Evolutionary conservation across 371 early-diverging fungal species (phyloP).

Genomic region (Apophysomyces ossiformis): DNA sequence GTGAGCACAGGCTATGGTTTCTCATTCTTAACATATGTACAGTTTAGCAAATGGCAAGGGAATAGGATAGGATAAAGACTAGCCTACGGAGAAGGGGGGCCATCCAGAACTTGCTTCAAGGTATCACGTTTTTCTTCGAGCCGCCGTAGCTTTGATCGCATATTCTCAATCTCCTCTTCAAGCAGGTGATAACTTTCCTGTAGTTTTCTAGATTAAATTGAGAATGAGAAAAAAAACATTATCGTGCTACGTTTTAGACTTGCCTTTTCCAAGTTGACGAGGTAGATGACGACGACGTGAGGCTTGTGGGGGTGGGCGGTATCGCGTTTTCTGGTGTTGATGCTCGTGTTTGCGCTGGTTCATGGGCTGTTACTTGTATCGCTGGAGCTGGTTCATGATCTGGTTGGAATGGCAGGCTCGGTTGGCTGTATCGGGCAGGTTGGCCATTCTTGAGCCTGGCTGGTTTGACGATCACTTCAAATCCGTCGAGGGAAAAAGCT

Average conservation of each 20-base stretch:
- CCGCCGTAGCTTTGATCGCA: neutral
- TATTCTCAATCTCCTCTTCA: neutral
- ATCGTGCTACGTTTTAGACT: conserved; percentile 1
- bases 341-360: neutral
- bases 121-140: conserved; percentile 1
- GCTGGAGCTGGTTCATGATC: neutral
- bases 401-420: neutral
- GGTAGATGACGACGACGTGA: neutral
- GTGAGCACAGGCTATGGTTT: neutral
- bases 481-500: neutral
- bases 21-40: neutral
- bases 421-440: conserved; percentile 1
- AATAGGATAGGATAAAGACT: neutral
- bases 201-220: neutral
- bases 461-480: neutral
- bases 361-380: neutral
- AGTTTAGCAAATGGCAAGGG: neutral
- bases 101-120: neutral
- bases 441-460: neutral
- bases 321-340: neutral
- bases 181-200: neutral
- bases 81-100: neutral
- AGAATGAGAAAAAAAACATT: neutral
- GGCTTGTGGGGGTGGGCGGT: neutral
- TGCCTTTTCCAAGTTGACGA: conserved; percentile 1